A percentile compares a stretch with the other conserved stretches of the same genome.
Conservation (phyloP, 768 basidiomycete species). For the Cytidiella melzeri region DNA sequence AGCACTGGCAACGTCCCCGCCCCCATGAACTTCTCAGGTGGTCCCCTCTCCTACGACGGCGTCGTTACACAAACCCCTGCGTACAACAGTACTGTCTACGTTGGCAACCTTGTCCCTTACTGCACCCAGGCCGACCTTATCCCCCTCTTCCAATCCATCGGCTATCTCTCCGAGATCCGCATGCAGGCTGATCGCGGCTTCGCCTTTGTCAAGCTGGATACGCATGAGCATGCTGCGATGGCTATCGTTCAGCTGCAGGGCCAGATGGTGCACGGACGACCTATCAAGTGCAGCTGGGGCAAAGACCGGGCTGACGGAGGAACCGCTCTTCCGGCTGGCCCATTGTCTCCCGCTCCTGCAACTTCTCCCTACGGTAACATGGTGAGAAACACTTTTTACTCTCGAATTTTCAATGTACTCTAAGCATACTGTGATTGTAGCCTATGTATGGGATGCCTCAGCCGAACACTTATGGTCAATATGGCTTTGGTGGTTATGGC, state of each 20-base stretch:
- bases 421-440: conserved; percentile 31
- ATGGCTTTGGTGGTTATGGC: conserved; percentile 64
- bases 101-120: conserved; percentile 97
- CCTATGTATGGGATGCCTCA: conserved; percentile 92
- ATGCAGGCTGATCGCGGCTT: conserved; percentile 99
- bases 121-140: conserved; percentile 97
- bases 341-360: conserved; percentile 56
- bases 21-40: conserved; percentile 87
- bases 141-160: conserved; percentile 96
- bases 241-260: conserved; percentile 97
- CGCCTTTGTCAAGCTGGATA: conserved; percentile 98
- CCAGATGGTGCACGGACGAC: conserved; percentile 93
- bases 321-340: conserved; percentile 38
- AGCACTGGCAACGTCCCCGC: conserved; percentile 59
- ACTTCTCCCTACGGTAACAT: conserved; percentile 70
- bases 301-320: conserved; percentile 85
- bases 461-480: conserved; percentile 71
- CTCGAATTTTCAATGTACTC: conserved; percentile 5
- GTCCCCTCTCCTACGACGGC: conserved; percentile 86
- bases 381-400: conserved; percentile 39
- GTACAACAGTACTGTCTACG: conserved; percentile 95
- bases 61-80: conserved; percentile 91
- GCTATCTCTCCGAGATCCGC: conserved; percentile 96
- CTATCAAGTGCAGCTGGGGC: conserved; percentile 99
- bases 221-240: conserved; percentile 97